These are phyloP conservation scores for Botryobasidium botryosum DNA, from an alignment of 768 basidiomycete genomes.

Conservation along the genomic window DNA sequence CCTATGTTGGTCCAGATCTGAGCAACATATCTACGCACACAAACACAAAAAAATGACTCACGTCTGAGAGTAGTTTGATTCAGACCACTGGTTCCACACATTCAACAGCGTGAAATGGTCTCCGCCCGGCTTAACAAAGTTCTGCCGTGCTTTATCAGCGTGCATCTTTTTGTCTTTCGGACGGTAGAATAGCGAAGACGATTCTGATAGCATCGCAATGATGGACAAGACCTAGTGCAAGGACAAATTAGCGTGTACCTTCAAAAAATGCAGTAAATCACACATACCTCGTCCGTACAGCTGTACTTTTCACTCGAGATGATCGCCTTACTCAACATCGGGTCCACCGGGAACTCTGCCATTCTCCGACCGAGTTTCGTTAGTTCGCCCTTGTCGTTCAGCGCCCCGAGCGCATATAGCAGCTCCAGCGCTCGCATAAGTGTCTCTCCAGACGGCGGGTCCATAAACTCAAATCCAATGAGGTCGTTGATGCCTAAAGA, in stretches of 20 bases:
- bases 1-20: neutral
- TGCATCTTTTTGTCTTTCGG: constrained; percentile 98
- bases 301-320: constrained; percentile 87
- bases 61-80: constrained; percentile 91
- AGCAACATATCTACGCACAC: neutral
- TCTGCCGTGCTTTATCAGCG: constrained; percentile 94
- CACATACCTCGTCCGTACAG: constrained; percentile 84
- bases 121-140: constrained; percentile 88
- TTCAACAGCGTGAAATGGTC: constrained; percentile 97
- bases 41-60: constrained; percentile 19
- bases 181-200: constrained; percentile 84
- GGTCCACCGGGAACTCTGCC: constrained; percentile 99
- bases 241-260: neutral
- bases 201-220: constrained; percentile 93
- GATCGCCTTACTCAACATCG: constrained; percentile 91
- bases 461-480: constrained; percentile 96
- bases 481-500: constrained; percentile 97
- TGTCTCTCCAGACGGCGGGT: constrained; percentile 94
- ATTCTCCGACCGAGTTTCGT: constrained; percentile 94
- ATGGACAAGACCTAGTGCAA: constrained; percentile 69
- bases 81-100: constrained; percentile 98
- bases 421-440: constrained; percentile 88
- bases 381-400: constrained; percentile 91
- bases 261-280: neutral
- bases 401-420: constrained; percentile 85